Percentiles rank a stretch among this genome's conserved stretches.
These are phyloP conservation scores for Taphrina confusa DNA, from an alignment of 1,139 yeast genomes.

Conservation along the genomic window DNA sequence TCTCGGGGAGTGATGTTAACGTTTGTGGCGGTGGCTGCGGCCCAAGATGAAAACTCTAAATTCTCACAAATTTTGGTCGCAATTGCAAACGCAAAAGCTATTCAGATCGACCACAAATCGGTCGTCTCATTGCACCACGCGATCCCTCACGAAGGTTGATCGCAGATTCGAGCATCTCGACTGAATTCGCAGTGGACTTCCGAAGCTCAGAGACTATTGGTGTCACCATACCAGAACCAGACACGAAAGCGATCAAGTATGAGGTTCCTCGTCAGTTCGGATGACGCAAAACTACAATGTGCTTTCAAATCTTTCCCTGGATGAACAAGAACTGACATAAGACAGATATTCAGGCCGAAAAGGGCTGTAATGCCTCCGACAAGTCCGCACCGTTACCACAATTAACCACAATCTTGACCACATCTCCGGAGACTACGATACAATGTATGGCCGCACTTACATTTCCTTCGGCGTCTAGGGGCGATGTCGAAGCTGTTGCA, in stretches of 20 bases:
- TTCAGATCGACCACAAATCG: too few species aligned
- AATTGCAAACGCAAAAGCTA: too few species aligned
- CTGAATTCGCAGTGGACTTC: too few species aligned
- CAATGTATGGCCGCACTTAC: constrained; percentile 43
- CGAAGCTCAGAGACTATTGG: too few species aligned
- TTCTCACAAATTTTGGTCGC: constrained; percentile 5
- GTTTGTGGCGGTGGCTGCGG: too few species aligned
- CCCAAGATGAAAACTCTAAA: constrained; percentile 6
- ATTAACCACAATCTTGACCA: constrained; percentile 42
- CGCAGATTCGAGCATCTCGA: too few species aligned
- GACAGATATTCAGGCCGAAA: background rate
- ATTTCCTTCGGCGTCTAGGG: background rate
- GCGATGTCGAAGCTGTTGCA: constrained; percentile 11
- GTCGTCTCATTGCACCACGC: too few species aligned
- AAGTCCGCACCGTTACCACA: constrained; percentile 44
- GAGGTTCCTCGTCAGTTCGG: constrained; percentile 12
- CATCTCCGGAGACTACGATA: constrained; percentile 43
- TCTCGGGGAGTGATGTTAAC: too few species aligned
- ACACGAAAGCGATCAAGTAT: too few species aligned
- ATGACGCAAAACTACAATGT: constrained; percentile 2
- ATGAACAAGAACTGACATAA: background rate
- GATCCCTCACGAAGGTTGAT: too few species aligned
- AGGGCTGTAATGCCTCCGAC: constrained; percentile 43
- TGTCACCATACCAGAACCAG: too few species aligned
- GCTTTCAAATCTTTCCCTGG: too few species aligned